These are phyloP conservation scores for Magnaporthales sp. DNA, from an alignment of 2,329 filamentous ascomycete genomes.

Conservation along the genomic window DNA sequence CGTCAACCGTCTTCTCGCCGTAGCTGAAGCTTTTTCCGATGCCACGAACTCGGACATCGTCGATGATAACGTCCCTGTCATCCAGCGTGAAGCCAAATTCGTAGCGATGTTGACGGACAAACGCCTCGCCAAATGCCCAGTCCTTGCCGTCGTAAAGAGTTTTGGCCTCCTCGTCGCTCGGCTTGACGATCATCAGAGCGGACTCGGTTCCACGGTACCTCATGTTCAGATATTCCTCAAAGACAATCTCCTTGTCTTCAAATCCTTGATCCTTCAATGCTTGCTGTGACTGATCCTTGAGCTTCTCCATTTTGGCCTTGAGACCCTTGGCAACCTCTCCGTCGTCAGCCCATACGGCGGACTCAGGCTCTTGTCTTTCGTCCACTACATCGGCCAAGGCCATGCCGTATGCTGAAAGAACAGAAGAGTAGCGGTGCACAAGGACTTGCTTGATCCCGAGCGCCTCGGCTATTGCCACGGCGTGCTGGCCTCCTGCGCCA, in stretches of 20 bases:
- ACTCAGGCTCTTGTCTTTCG: conserved; percentile 22
- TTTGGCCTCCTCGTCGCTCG: neutral
- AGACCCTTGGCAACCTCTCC: conserved; percentile 26
- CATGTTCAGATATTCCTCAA: conserved; percentile 92
- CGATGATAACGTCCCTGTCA: conserved; percentile 58
- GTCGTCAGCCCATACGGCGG: conserved; percentile 29
- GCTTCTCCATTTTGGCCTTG: conserved; percentile 60
- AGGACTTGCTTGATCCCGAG: conserved; percentile 61
- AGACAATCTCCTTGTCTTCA: conserved; percentile 60
- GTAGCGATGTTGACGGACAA: conserved; percentile 59
- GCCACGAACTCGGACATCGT: conserved; percentile 60
- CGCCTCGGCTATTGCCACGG: conserved; percentile 59
- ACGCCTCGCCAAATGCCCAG: conserved; percentile 59
- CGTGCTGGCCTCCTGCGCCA: conserved; percentile 64
- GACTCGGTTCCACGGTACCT: conserved; percentile 84
- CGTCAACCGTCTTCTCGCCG: conserved; percentile 72
- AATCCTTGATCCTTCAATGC: conserved; percentile 69
- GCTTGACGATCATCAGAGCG: conserved; percentile 58
- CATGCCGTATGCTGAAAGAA: conserved; percentile 35
- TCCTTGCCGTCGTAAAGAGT: conserved; percentile 25
- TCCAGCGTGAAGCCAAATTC: conserved; percentile 65
- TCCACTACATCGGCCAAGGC: conserved; percentile 25
- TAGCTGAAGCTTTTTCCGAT: conserved; percentile 57
- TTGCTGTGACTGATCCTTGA: conserved; percentile 54
- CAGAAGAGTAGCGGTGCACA: conserved; percentile 60